Conservation (phyloP, 345 rosid genomes). For the Brassica napus region DNA sequence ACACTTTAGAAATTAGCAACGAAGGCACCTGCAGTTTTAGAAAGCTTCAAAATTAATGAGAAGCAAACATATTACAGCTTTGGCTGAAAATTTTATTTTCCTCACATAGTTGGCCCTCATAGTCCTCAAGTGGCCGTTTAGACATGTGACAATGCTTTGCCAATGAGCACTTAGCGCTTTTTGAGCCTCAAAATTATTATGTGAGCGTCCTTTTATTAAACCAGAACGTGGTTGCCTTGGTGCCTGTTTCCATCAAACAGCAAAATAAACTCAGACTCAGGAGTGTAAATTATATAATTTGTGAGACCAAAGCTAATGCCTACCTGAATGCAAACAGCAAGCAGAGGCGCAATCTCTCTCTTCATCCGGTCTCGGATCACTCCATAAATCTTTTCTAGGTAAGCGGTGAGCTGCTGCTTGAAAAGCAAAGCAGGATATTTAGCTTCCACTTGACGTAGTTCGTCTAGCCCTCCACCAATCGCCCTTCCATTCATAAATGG, state of each 20-base stretch:
- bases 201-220: slow-evolving; percentile 84
- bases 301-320: slow-evolving; percentile 15
- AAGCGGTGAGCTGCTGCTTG: slow-evolving; percentile 98
- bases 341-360: slow-evolving; percentile 89
- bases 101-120: slow-evolving; percentile 89
- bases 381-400: slow-evolving; percentile 98
- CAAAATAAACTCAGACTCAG: slow-evolving; percentile 26
- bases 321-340: slow-evolving; percentile 92
- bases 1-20: slow-evolving; percentile 74
- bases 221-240: slow-evolving; percentile 84
- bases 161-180: slow-evolving; percentile 88
- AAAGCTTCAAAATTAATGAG: slow-evolving; percentile 27
- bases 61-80: slow-evolving; percentile 7
- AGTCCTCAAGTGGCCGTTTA: slow-evolving; percentile 67
- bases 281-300: background rate
- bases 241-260: slow-evolving; percentile 57
- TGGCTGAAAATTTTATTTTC: background rate
- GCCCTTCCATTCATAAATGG: slow-evolving; percentile 68
- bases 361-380: slow-evolving; percentile 93
- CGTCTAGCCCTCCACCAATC: slow-evolving; percentile 57
- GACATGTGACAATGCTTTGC: slow-evolving; percentile 86
- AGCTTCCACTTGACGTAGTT: slow-evolving; percentile 87
- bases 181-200: slow-evolving; percentile 79
- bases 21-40: slow-evolving; percentile 70
- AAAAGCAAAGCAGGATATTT: slow-evolving; percentile 93